Percentiles rank a stretch among this genome's conserved stretches.
phyloP scores from a whole-genome alignment of 768 basidiomycete genomes.

The Clavaria fumosa region DNA sequence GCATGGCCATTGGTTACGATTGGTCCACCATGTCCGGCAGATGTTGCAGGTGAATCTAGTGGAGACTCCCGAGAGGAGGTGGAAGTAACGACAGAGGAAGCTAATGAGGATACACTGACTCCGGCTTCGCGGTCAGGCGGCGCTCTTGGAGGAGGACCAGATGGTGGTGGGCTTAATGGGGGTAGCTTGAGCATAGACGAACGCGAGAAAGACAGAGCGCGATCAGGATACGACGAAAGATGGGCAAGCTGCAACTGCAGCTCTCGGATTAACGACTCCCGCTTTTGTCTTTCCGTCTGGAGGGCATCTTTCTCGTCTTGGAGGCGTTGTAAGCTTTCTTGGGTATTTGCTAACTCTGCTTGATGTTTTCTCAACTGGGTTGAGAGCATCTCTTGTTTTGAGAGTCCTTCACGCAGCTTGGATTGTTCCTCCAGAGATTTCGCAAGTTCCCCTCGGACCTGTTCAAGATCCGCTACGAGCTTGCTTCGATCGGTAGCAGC shows the following conservation, averaged over 20 bases:
- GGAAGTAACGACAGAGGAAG: constrained; percentile 39
- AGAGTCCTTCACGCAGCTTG: constrained; percentile 52
- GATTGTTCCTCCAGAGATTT: constrained; percentile 42
- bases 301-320: constrained; percentile 74
- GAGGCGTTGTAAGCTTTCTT: constrained; percentile 59
- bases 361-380: constrained; percentile 69
- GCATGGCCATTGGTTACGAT: constrained; percentile 26
- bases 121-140: constrained; percentile 47
- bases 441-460: constrained; percentile 44
- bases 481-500: constrained; percentile 30
- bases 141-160: constrained; percentile 74
- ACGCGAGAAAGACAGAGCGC: constrained; percentile 39
- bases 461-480: constrained; percentile 31
- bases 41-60: constrained; percentile 51
- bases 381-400: constrained; percentile 58
- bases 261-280: constrained; percentile 59
- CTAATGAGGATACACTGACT: constrained; percentile 45
- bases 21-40: constrained; percentile 33
- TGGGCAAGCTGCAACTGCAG: constrained; percentile 60
- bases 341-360: constrained; percentile 58
- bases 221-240: constrained; percentile 44
- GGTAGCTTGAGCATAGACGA: constrained; percentile 61
- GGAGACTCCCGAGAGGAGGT: constrained; percentile 54
- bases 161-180: constrained; percentile 77
- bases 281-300: constrained; percentile 53